Evolutionary conservation across 2,329 filamentous ascomycete species (phyloP).

Genomic region (Aureobasidium musti): DNA sequence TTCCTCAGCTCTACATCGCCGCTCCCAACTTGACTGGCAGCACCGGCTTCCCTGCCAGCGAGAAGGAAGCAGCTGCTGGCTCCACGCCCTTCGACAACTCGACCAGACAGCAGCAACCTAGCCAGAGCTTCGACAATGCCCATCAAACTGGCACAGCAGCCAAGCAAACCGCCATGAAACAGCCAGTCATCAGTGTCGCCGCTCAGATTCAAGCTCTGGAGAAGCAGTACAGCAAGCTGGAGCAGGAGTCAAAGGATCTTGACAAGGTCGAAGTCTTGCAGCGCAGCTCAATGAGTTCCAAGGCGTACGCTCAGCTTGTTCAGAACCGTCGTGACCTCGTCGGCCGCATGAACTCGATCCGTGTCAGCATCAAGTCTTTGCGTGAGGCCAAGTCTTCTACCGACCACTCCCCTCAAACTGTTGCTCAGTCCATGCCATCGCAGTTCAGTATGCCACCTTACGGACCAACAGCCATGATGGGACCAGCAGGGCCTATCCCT

Average conservation of each 20-base stretch:
- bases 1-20: conserved; percentile 41
- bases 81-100: conserved; percentile 28
- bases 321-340: conserved; percentile 41
- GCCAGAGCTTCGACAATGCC: conserved; percentile 9
- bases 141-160: conserved; percentile 16
- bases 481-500: conserved; percentile 9
- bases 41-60: conserved; percentile 33
- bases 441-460: conserved; percentile 28
- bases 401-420: conserved; percentile 3
- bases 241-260: conserved; percentile 42
- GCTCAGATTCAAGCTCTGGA: conserved; percentile 42
- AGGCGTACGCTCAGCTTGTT: conserved; percentile 39
- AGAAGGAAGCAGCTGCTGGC: conserved; percentile 31
- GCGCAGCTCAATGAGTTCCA: conserved; percentile 39
- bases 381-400: conserved; percentile 32
- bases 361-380: conserved; percentile 41
- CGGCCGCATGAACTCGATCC: conserved; percentile 40
- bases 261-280: conserved; percentile 45
- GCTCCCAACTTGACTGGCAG: conserved; percentile 40
- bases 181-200: conserved; percentile 35
- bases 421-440: not conserved
- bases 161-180: conserved; percentile 23
- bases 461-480: conserved; percentile 13
- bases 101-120: not conserved
- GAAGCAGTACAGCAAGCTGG: conserved; percentile 42